These are phyloP conservation scores for Rhynchospora pubera DNA, from an alignment of 176 grass and related monocot genomes.

Conservation along the genomic window DNA sequence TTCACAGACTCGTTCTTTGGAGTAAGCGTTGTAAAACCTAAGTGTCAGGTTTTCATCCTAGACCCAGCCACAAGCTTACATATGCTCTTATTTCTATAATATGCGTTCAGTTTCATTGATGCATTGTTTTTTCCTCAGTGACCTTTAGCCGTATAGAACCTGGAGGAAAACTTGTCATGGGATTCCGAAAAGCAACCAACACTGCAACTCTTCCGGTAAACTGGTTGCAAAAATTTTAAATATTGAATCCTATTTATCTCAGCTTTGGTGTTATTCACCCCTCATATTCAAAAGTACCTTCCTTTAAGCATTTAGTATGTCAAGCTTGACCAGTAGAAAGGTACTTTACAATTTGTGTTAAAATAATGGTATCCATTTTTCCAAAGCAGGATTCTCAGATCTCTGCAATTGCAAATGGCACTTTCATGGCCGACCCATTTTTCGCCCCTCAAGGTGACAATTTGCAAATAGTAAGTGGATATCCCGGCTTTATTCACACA, in stretches of 20 bases:
- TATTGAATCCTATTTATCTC: neutral
- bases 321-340: neutral
- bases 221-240: constrained; percentile 5
- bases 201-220: constrained; percentile 71
- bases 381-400: constrained; percentile 84
- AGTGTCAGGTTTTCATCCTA: constrained; percentile 12
- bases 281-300: neutral
- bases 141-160: constrained; percentile 99
- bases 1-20: neutral
- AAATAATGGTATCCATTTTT: constrained; percentile 25
- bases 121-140: constrained; percentile 36
- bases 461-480: constrained; percentile 66
- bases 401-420: constrained; percentile 91
- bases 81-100: neutral
- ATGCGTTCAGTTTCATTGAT: constrained; percentile 8
- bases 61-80: constrained; percentile 19
- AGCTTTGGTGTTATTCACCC: neutral
- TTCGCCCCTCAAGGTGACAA: constrained; percentile 61
- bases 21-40: neutral
- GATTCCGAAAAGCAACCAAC: constrained; percentile 95
- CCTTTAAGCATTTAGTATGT: neutral
- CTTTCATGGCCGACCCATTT: constrained; percentile 60
- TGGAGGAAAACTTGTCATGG: constrained; percentile 98
- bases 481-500: constrained; percentile 73
- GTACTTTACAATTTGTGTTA: neutral